Evolutionary conservation across 441 rosid genomes (phyloP), one percentile per base, ranked within the genome.

Genomic region (Omphalea diandra): DNA sequence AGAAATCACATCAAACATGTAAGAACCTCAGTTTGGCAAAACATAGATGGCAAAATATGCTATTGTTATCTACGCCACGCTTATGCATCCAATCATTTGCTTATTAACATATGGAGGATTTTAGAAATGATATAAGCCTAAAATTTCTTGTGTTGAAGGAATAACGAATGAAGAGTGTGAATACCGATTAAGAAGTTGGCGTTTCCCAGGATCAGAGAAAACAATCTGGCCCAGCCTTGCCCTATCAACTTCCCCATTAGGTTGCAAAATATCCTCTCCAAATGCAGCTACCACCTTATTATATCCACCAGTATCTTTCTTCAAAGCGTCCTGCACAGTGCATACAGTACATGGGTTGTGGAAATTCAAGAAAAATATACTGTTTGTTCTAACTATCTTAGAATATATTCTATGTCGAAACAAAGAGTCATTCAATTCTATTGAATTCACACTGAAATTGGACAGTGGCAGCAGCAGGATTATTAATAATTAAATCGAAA

Each of bases 131-230:
- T 10, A 47, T 32, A 32, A 49, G 12, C 24, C 31, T 18, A 31
- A 49, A 4, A 7, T 29, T 49, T 35, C 18, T 5, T 52, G 38
- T 10, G 22, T 54, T 24, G 2, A 11, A 18, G 12, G 6, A 68
- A 55, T 35, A 55, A n/a, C 27, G n/a, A 29, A 55, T 55, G 35
- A 2, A 27, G 14, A 54, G 18, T 24, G 27, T 40, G 6, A 20
- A 26, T 75, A 93, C 96, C 91, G 74, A 80, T 89, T 87, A 55
- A 91, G 83, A 44, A 89, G 83, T 67, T 91, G 91, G 36, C 97
- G 93, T 70, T 88, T 87, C 57, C 76, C 76, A 65, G 86, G 76
- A 60, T 89, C 89, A 7, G 92, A 88, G 82, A 91, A 91, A 18
- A 91, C 98, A 40, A 88, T 82, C 68, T 75, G 96, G 46, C 97